A percentile compares a stretch with the other conserved stretches of the same genome.
phyloP scores from a whole-genome alignment of 208 protist species.

The Leishmania guyanensis region DNA sequence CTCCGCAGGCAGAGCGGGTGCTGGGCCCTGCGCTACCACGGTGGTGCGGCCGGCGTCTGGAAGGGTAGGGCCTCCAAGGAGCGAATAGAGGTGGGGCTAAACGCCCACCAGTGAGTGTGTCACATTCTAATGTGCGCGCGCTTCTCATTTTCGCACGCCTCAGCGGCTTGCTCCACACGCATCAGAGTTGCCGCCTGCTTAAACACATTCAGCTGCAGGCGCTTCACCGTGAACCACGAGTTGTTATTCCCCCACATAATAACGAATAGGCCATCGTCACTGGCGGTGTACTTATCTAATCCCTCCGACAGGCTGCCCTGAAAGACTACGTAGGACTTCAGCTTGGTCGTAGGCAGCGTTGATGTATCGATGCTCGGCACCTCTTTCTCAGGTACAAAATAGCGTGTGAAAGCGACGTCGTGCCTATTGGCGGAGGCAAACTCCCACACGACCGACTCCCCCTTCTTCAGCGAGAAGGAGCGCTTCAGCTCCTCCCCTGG shows the following conservation, averaged over 20 bases:
- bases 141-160: not conserved
- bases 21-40: too few relatives aligned
- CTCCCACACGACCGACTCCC: slow-evolving; percentile 55
- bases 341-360: slow-evolving; percentile 15
- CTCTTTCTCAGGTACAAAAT: slow-evolving; percentile 10
- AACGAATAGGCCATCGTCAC: slow-evolving; percentile 39
- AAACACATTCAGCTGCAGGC: slow-evolving; percentile 60
- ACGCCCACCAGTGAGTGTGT: not conserved
- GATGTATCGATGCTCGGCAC: slow-evolving; percentile 1
- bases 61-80: too few relatives aligned
- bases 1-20: too few relatives aligned
- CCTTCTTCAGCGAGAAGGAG: slow-evolving; percentile 30
- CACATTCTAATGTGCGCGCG: not conserved
- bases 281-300: slow-evolving; percentile 41
- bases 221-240: slow-evolving; percentile 54
- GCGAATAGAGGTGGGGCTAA: too few relatives aligned
- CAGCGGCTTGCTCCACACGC: not conserved
- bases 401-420: slow-evolving; percentile 36
- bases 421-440: slow-evolving; percentile 35
- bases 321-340: slow-evolving; percentile 35
- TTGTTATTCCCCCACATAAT: slow-evolving; percentile 63
- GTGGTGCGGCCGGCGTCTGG: too few relatives aligned
- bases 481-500: slow-evolving; percentile 36
- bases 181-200: slow-evolving; percentile 24
- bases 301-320: slow-evolving; percentile 34